Evolutionary conservation across 176 grass and related monocot genomes (phyloP).

Genomic region (Avena sativa): DNA sequence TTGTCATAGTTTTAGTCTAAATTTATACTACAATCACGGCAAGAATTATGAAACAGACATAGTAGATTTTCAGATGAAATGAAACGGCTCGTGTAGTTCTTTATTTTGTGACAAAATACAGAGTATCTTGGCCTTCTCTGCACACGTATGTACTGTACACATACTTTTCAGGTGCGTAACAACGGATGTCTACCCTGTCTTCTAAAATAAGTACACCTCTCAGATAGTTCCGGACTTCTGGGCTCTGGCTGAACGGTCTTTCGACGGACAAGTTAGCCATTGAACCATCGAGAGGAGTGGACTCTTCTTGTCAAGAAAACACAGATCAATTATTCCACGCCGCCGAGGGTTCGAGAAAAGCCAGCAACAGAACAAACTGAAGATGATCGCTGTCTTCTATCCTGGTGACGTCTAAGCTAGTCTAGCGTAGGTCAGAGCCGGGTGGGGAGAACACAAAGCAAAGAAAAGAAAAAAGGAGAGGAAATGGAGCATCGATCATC

Average conservation of each 20-base stretch:
- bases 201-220: neutral
- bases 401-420: conserved; percentile 41
- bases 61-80: neutral
- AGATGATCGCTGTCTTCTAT: conserved; percentile 43
- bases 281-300: neutral
- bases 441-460: neutral
- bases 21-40: too few relatives aligned
- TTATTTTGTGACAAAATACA: too few relatives aligned
- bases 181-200: neutral
- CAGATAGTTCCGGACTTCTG: neutral
- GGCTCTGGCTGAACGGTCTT: neutral
- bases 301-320: neutral
- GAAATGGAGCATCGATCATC: conserved; percentile 15
- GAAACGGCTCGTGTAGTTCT: neutral
- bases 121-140: neutral
- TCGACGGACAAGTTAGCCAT: neutral
- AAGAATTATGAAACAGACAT: too few relatives aligned
- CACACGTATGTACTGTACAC: neutral
- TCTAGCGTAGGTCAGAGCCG: conserved; percentile 17
- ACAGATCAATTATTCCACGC: conserved; percentile 1
- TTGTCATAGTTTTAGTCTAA: too few relatives aligned
- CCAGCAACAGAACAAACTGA: conserved; percentile 7
- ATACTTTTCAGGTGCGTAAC: neutral
- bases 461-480: neutral
- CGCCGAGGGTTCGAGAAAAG: conserved; percentile 13